Evolutionary conservation across 805 yeast species (phyloP).

Genomic region (Ogataea kodamae): DNA sequence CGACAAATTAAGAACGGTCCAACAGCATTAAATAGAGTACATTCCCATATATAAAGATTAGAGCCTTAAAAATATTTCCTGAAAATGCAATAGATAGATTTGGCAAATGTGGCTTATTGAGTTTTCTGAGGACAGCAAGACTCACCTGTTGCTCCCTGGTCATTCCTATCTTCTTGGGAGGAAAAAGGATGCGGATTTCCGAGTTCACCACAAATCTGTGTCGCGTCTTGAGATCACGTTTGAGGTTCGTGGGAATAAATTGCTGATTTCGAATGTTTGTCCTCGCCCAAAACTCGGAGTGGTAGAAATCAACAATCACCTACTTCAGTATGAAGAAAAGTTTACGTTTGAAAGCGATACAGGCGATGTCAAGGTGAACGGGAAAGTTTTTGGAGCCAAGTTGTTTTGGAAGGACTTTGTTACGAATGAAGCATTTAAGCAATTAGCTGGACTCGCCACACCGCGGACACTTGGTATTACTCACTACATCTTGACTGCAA

Average conservation of each 20-base stretch:
- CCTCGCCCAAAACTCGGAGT: slow-evolving; percentile 11
- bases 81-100: neutral
- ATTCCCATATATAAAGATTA: too few species aligned
- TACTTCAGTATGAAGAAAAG: slow-evolving; percentile 8
- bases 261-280: slow-evolving; percentile 11
- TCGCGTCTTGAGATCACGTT: slow-evolving; percentile 15
- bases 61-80: neutral
- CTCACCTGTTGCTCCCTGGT: slow-evolving; percentile 8
- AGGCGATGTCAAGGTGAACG: slow-evolving; percentile 5
- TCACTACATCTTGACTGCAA: slow-evolving; percentile 1
- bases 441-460: slow-evolving; percentile 3
- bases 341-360: slow-evolving; percentile 1
- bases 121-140: slow-evolving; percentile 5
- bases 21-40: too few species aligned
- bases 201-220: slow-evolving; percentile 12
- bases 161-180: slow-evolving; percentile 14
- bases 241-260: slow-evolving; percentile 3
- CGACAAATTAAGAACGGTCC: slow-evolving; percentile 36
- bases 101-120: slow-evolving; percentile 15
- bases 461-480: neutral
- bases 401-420: slow-evolving; percentile 8
- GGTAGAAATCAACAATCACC: slow-evolving; percentile 8
- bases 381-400: slow-evolving; percentile 9
- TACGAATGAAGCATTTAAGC: slow-evolving; percentile 2
- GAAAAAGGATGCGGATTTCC: slow-evolving; percentile 16